Base-by-base conservation (phyloP, 768 basidiomycete species). In the Tricholoma sp. region DNA sequence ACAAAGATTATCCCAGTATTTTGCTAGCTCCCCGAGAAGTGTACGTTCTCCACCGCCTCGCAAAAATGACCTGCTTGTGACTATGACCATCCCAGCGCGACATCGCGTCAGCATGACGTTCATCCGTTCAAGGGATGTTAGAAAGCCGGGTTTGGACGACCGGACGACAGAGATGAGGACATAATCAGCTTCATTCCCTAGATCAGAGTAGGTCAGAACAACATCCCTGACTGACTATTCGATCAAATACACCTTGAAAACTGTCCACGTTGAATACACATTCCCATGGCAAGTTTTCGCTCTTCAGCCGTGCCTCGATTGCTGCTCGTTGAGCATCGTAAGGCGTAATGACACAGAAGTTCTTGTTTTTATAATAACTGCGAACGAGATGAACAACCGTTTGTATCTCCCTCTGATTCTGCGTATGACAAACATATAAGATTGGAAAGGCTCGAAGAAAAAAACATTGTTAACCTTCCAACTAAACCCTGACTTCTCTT, bases 21-120 rank as follows among this genome's bases (percentile, higher is more conserved):
- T 55, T 52, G 75, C 73, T 67, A 66, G 60, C 33, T 34, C 41
- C 6, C 80, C 81, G 15, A 83, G 70, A 2, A 84, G 70, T 1
- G 79, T 81, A 5, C 62, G 15, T 10, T 55, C 56, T 4, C 73
- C 79, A 11, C 64, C 64, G 2, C 56, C 54, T 20, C 45, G 39
- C 5, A 82, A 57, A 60, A 84, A 83, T 1, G 32, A 47, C 7
- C 73, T 72, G 57, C 70, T 74, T 0, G 80, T 72, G 18, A 81
- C 75, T 44, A 84, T 66, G 15, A 81, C 68, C 65, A 82, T 76
- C 0, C 79, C 81, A 41, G 61, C 66, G 50, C 68, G 63, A 61
- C 78, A 81, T 18, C 82, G 68, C 10, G 82, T 75, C 6, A 82
- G 70, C 72, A 81, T 71, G 50, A 84, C 82, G 58, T 84, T 84